Base-by-base conservation (phyloP, 257 asterid species). In the Penstemon eatonii region DNA sequence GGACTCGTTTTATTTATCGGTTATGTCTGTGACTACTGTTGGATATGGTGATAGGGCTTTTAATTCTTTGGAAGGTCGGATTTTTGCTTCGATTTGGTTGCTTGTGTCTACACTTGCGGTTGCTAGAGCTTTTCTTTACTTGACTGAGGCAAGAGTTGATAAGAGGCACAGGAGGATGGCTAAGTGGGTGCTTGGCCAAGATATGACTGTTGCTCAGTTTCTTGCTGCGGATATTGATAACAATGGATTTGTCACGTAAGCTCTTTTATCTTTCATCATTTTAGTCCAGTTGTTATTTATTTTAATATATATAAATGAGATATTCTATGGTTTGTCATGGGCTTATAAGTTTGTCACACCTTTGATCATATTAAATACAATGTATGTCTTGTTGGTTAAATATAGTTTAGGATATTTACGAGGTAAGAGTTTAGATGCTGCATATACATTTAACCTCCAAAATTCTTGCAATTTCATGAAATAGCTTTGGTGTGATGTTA, bases 11-110 rank as follows among this genome's bases (percentile, higher is more conserved):
- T 93, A 93, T 76, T 60, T 93, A 59, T 93, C 99, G 2, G 97
- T 93, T 56, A 93, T 90, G 99, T 93, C 97, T 0, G 99, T 93
- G 18, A 93, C 99, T 1, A 93, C 99, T 0, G 99, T 93, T 63
- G 99, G 99, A 39, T 93, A 93, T 60, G 99, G 99, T 52, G 99
- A 93, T 69, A 78, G 90, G 78, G 97, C 97, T 0, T 93, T 93
- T 70, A 78, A 49, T 45, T 86, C 99, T 9, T 52, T 93, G 83
- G 2, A 80, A 0, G 99, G 99, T 60, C 82, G 99, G 74, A 72
- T 88, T 71, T 93, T 93, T 43, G 99, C 99, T 8, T 90, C 96
- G 2, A 63, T 90, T 80, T 93, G 99, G 99, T 81, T 93, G 86
- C 96, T 93, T 36, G 96, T 93, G 43, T 90, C 97, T 0, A 90